Percentiles rank a stretch among this genome's conserved stretches.
phyloP scores from a whole-genome alignment of 2,329 filamentous ascomycete genomes.

The Aplosporella prunicola region DNA sequence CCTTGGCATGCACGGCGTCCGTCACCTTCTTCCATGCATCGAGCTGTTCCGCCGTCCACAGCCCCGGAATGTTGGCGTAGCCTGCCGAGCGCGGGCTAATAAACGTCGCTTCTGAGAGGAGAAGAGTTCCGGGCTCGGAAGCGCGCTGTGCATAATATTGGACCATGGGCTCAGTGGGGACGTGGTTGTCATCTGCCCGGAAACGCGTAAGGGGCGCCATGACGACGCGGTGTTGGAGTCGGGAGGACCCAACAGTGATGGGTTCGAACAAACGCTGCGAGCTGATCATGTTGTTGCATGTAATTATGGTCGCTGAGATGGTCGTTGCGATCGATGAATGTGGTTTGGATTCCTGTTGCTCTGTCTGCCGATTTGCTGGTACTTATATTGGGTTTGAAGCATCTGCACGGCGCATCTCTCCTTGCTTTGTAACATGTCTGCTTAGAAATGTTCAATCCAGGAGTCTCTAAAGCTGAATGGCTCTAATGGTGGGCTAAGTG shows the following conservation, averaged over 20 bases:
- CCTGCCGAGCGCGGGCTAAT: conserved; percentile 20
- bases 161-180: conserved; percentile 31
- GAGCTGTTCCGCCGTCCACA: conserved; percentile 39
- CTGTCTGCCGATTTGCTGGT: too few species aligned
- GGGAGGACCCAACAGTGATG: conserved; percentile 16
- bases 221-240: conserved; percentile 19
- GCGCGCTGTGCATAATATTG: conserved; percentile 24
- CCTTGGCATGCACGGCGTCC: conserved; percentile 53
- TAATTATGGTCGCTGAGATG: too few species aligned
- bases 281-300: too few species aligned
- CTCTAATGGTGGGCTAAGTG: too few species aligned
- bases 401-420: too few species aligned
- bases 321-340: too few species aligned
- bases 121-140: conserved; percentile 21
- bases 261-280: conserved; percentile 25
- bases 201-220: conserved; percentile 29
- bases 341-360: too few species aligned
- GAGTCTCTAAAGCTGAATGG: too few species aligned
- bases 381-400: too few species aligned
- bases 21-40: conserved; percentile 52
- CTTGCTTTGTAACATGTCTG: too few species aligned
- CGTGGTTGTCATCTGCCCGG: conserved; percentile 38
- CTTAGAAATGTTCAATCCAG: too few species aligned
- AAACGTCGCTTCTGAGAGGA: conserved; percentile 27
- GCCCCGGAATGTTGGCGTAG: conserved; percentile 19